Percentiles rank a stretch among this genome's conserved stretches.
These are phyloP conservation scores for Fagopyrum tataricum DNA, from an alignment of 148 eudicot species.

Conservation along the genomic window DNA sequence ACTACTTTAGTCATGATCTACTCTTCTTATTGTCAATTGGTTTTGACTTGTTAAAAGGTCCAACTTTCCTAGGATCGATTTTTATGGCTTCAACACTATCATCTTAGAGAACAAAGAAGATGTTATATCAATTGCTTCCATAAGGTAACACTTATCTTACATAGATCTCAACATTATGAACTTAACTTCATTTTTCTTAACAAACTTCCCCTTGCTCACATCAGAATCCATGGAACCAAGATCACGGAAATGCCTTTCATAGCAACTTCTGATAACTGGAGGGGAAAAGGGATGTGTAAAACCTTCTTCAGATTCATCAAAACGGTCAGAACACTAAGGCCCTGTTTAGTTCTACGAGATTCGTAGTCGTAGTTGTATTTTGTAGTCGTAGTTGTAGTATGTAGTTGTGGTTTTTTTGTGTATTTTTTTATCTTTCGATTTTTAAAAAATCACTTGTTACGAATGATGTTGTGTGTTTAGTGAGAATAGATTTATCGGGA, in stretches of 20 bases:
- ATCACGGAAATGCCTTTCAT: slow-evolving; percentile 56
- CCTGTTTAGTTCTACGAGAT: too few species aligned
- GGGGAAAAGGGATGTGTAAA: slow-evolving; percentile 31
- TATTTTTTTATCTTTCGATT: too few species aligned
- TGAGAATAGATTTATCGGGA: too few species aligned
- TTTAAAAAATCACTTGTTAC: too few species aligned
- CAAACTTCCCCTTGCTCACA: neutral
- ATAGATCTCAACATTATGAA: neutral
- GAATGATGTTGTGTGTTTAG: too few species aligned
- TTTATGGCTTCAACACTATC: slow-evolving; percentile 43
- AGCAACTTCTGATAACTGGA: slow-evolving; percentile 29
- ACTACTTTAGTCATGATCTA: too few species aligned
- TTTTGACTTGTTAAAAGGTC: slow-evolving; percentile 24
- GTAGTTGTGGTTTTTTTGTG: too few species aligned
- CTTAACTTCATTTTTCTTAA: neutral
- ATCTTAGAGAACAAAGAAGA: slow-evolving; percentile 32
- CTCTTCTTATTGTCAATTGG: neutral
- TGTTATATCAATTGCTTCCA: slow-evolving; percentile 37
- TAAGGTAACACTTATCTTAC: slow-evolving; percentile 46
- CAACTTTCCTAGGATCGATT: slow-evolving; percentile 39
- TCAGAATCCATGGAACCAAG: slow-evolving; percentile 38
- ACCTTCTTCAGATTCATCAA: slow-evolving; percentile 29
- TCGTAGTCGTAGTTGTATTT: too few species aligned
- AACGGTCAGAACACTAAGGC: slow-evolving; percentile 29
- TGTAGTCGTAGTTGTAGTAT: too few species aligned